Conservation (phyloP, 2,329 filamentous ascomycete genomes). For the Pseudonectria foliicola region DNA sequence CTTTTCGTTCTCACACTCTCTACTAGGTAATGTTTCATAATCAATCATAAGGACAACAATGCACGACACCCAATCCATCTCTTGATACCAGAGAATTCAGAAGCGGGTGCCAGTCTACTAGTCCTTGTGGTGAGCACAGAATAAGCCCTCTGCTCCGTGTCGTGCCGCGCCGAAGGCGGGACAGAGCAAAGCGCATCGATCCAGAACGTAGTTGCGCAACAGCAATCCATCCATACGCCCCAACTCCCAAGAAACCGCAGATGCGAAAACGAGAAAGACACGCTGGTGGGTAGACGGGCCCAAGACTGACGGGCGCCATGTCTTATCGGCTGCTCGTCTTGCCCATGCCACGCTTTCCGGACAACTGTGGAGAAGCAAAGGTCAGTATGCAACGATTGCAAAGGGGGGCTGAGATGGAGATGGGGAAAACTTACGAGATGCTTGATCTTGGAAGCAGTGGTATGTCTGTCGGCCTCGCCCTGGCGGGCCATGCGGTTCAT, state of each 20-base stretch:
- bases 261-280: constrained; percentile 6
- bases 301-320: not conserved
- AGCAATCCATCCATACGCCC: constrained; percentile 17
- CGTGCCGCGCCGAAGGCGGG: too few relatives aligned
- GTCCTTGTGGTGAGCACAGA: too few relatives aligned
- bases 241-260: constrained; percentile 24
- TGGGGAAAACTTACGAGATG: constrained; percentile 73
- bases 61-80: too few relatives aligned
- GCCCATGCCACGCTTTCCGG: constrained; percentile 89
- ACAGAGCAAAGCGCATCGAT: too few relatives aligned
- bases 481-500: constrained; percentile 98
- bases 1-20: too few relatives aligned
- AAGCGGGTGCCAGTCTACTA: too few relatives aligned
- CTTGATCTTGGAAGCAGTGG: constrained; percentile 72
- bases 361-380: constrained; percentile 46
- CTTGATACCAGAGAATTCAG: too few relatives aligned
- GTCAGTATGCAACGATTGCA: not conserved
- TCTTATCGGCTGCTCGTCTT: constrained; percentile 68
- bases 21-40: too few relatives aligned
- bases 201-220: too few relatives aligned
- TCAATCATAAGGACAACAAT: too few relatives aligned
- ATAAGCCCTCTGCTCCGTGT: too few relatives aligned
- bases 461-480: constrained; percentile 93
- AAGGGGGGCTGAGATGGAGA: not conserved
- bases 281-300: constrained; percentile 10